A percentile compares a stretch with the other conserved stretches of the same genome.
Conservation (phyloP, 345 rosid species). For the Luvunga scandens region DNA sequence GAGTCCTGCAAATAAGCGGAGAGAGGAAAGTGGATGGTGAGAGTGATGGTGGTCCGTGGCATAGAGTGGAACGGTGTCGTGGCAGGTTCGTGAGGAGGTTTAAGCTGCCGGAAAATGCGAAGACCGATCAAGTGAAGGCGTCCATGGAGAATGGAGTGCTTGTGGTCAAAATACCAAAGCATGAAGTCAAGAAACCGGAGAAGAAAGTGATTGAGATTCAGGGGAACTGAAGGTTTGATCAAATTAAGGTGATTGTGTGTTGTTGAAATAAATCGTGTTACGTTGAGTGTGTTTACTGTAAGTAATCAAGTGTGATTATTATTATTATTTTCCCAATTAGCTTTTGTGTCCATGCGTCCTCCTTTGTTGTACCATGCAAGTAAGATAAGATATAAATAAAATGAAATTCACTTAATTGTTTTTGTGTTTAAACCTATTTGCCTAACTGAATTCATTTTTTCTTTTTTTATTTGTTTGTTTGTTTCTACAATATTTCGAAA, state of each 20-base stretch:
- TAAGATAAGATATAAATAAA: too few relatives aligned
- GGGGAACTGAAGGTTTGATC: constrained; percentile 15
- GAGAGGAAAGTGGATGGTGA: constrained; percentile 33
- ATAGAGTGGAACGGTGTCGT: constrained; percentile 32
- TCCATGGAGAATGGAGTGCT: constrained; percentile 51
- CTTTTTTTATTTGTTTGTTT: too few relatives aligned
- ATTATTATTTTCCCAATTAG: too few relatives aligned
- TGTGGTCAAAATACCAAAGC: constrained; percentile 36
- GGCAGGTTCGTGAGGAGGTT: constrained; percentile 44
- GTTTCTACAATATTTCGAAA: too few relatives aligned
- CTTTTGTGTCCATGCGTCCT: too few relatives aligned
- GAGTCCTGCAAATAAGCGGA: constrained; percentile 38
- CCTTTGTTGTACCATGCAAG: too few relatives aligned
- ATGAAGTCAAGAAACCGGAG: constrained; percentile 31
- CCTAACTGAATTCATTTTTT: too few relatives aligned
- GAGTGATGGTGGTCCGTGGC: constrained; percentile 36
- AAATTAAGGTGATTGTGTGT: background rate
- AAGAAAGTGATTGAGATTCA: constrained; percentile 38
- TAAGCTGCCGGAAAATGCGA: constrained; percentile 42
- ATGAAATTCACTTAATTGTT: too few relatives aligned
- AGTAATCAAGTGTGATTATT: too few relatives aligned
- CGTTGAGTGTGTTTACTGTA: too few relatives aligned
- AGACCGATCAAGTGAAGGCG: constrained; percentile 40
- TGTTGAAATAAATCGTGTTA: too few relatives aligned
- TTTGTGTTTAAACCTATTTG: too few relatives aligned